Evolutionary conservation across 352 stramenopile genomes (phyloP), one percentile per base, ranked within the genome.

Genomic region (Phytophthora pini): DNA sequence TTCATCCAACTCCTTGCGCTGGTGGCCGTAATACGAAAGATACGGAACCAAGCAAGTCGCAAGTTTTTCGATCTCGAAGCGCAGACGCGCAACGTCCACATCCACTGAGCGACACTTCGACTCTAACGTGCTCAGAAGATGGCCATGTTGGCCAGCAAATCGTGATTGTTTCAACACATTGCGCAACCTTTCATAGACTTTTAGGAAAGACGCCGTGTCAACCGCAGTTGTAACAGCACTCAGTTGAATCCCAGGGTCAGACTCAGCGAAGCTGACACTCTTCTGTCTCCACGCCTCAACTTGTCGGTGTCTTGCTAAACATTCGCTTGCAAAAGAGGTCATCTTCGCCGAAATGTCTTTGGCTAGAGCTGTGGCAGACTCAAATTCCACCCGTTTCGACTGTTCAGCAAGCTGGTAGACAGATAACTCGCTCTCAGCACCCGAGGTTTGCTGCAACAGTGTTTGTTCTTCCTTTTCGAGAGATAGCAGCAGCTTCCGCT

Each of bases 251-350:
- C 39, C 52, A 44, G 52, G 45, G 26, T 53, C 61, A 22, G 55
- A 53, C 24, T 59, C 68, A 24, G 59, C 56, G 6, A 82, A 80
- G 3, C 4, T 54, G 26, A 69, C 49, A 24, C 59, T 63, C 60
- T 76, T 76, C 26, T 65, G 31, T 31, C 58, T 72, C 76, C 69
- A 90, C 32, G 29, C 29, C 55, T 76, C 54, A 38, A 90, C 80
- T 57, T 92, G 78, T 40, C 61, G 60, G 45, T 90, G 79, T 34
- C 74, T 75, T 56, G 68, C 47, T n/a, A 72, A 52, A 36, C 82
- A 91, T 57, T 89, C 72, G 3, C 70, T 68, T 11, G 57, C 72
- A 57, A 91, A 89, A 17, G 48, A 47, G 3, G 44, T 53, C 7
- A 88, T 55, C 45, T 68, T 72, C 9, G 50, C 39, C 20, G 27